Percentiles rank a stretch among this genome's conserved stretches.
Conservation (phyloP, 179 eudicot genomes). For the Silene coronaria region DNA sequence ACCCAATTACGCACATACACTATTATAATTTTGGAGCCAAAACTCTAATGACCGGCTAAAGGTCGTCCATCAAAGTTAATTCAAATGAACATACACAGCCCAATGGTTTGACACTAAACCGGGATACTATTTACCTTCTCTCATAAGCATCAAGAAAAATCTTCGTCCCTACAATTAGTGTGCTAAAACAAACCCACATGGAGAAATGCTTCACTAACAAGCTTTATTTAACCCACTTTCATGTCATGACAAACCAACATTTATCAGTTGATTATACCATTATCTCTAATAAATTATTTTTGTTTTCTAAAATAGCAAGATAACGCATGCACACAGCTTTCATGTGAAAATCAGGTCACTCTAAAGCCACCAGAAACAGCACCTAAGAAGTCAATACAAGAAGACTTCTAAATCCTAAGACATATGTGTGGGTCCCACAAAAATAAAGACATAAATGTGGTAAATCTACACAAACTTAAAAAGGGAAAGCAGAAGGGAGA, state of each 20-base stretch:
- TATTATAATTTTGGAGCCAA: background rate
- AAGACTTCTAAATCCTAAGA: constrained; percentile 2
- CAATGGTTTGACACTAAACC: background rate
- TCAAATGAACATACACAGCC: background rate
- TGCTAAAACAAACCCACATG: background rate
- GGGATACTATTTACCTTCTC: background rate
- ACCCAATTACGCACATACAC: background rate
- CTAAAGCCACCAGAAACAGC: constrained; percentile 8
- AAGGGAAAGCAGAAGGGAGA: background rate
- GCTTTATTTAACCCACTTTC: background rate
- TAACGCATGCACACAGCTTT: constrained; percentile 6
- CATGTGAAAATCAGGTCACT: background rate
- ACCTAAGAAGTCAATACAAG: constrained; percentile 9
- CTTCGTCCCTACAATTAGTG: background rate
- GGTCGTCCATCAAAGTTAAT: background rate
- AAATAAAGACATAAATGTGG: constrained; percentile 1
- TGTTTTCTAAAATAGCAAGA: constrained; percentile 11
- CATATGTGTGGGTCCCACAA: constrained; percentile 13
- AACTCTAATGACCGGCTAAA: background rate
- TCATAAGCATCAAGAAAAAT: background rate
- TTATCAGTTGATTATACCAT: background rate
- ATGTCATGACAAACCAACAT: background rate
- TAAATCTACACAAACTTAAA: constrained; percentile 13
- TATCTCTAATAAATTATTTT: background rate
- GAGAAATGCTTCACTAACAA: constrained; percentile 2